A percentile compares a stretch with the other conserved stretches of the same genome.
These are phyloP conservation scores for Craterostigma plantagineum DNA, from an alignment of 257 asterid genomes.

Conservation along the genomic window DNA sequence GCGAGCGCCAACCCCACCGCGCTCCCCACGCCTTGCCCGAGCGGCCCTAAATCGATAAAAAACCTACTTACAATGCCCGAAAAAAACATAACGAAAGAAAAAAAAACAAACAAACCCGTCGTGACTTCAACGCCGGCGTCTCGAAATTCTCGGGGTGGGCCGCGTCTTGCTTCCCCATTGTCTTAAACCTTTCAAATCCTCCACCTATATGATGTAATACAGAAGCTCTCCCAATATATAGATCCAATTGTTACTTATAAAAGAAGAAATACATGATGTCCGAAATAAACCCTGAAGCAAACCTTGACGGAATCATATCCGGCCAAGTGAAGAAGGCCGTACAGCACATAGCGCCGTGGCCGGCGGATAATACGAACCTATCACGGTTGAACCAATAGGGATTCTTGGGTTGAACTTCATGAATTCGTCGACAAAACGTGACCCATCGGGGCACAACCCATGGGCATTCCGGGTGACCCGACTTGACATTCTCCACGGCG, in stretches of 20 bases:
- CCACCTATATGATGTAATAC: slow-evolving; percentile 27
- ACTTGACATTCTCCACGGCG: slow-evolving; percentile 75
- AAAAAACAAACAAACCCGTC: slow-evolving; percentile 23
- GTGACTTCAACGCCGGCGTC: slow-evolving; percentile 71
- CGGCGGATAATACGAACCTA: slow-evolving; percentile 88
- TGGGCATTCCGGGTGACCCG: slow-evolving; percentile 82
- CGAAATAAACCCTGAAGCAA: not conserved
- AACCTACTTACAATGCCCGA: no score
- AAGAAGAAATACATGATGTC: no score
- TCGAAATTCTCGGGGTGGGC: slow-evolving; percentile 81
- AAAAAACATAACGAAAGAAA: no score
- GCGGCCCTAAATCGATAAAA: slow-evolving; percentile 37
- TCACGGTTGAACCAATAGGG: slow-evolving; percentile 91
- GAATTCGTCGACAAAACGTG: slow-evolving; percentile 74
- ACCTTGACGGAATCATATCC: slow-evolving; percentile 74
- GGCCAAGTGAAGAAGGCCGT: slow-evolving; percentile 56
- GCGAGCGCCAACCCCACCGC: slow-evolving; percentile 83
- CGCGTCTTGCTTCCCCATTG: slow-evolving; percentile 72
- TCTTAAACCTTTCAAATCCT: slow-evolving; percentile 47
- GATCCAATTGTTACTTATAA: no score
- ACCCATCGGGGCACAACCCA: slow-evolving; percentile 93
- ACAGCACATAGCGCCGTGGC: slow-evolving; percentile 84
- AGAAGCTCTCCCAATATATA: no score
- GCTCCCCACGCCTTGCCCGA: slow-evolving; percentile 78
- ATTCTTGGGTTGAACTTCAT: slow-evolving; percentile 85